Evolutionary conservation across 176 grass and related monocot species (phyloP), one percentile per base, ranked within the genome.

Genomic region (Tillandsia leiboldiana): DNA sequence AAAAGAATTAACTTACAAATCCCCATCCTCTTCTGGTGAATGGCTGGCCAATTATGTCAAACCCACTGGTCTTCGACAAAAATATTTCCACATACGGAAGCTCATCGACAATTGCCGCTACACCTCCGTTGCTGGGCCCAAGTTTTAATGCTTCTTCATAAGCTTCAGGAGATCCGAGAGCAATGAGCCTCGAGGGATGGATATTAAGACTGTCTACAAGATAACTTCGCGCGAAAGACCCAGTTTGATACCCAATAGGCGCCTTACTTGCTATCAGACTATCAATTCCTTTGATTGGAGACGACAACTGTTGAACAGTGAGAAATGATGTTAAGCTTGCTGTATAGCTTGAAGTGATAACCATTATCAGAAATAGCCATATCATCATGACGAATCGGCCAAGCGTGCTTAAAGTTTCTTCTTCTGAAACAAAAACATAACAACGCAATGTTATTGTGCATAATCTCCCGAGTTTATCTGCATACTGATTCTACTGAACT

Each of bases 1-100:
- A 63, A 57, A 51, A 14, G 6, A 14, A 29, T 50, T 26, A 67
- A 92, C 93, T 62, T 92, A 96, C 93, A 78, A 96, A 96, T 70
- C 93, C 93, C 93, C 93, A 96, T 79, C 93, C 93, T 56, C 86
- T 88, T 65, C 73, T 77, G 12, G 93, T 92, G 72, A 96, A 96
- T 20, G 77, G 72, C 62, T 89, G 84, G 0, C 89, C 93, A 7
- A 92, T 87, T 26, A 78, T 72, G 51, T 79, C 75, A 85, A 92
- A 96, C 9, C 82, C 80, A 69, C 93, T 88, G 67, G 91, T 65
- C 8, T 66, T 61, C 71, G 93, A 85, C 48, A 96, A 67, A 53
- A 96, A 96, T 66, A 96, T 77, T 10, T 92, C 76, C 5, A 87
- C 53, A 63, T 83, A 92, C 15, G 89, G 89, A 72, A 68, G 68